Percentiles rank a stretch among this genome's conserved stretches.
Evolutionary conservation across 1,139 yeast species (phyloP).

Genomic region (Scheffersomyces titani): DNA sequence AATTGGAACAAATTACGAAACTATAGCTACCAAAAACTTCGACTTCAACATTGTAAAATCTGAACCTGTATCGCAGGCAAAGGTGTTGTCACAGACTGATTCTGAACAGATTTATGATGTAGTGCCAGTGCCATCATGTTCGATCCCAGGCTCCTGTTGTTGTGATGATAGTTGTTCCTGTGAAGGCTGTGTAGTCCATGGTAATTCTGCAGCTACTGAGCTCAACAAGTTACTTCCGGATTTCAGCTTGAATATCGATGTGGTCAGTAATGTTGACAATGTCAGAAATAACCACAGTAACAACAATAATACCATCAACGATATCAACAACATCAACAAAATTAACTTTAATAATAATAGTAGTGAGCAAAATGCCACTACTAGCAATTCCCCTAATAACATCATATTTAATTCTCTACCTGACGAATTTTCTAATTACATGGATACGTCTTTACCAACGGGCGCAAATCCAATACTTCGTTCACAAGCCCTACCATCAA

Average conservation of each 20-base stretch:
- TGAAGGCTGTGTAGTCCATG: constrained; percentile 50
- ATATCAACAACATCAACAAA: constrained; percentile 4
- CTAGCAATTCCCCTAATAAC: background rate
- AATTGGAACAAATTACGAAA: background rate
- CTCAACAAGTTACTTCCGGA: constrained; percentile 10
- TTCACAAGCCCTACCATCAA: background rate
- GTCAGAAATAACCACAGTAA: background rate
- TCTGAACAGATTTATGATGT: constrained; percentile 20
- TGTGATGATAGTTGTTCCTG: constrained; percentile 52
- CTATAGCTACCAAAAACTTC: background rate
- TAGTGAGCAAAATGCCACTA: background rate
- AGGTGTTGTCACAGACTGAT: background rate
- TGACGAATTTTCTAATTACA: background rate
- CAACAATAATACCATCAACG: constrained; percentile 5
- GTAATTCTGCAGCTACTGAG: constrained; percentile 19
- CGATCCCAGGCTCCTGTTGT: constrained; percentile 51
- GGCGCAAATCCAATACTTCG: background rate
- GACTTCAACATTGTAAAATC: background rate
- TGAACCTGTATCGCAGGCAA: background rate
- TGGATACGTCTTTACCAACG: background rate
- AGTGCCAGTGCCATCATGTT: constrained; percentile 39
- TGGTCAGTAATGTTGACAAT: background rate
- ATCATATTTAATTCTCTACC: background rate
- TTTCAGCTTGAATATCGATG: background rate
- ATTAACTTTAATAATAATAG: background rate